phyloP scores from a whole-genome alignment of 305 asterid genomes.

The Fraxinus platypoda region DNA sequence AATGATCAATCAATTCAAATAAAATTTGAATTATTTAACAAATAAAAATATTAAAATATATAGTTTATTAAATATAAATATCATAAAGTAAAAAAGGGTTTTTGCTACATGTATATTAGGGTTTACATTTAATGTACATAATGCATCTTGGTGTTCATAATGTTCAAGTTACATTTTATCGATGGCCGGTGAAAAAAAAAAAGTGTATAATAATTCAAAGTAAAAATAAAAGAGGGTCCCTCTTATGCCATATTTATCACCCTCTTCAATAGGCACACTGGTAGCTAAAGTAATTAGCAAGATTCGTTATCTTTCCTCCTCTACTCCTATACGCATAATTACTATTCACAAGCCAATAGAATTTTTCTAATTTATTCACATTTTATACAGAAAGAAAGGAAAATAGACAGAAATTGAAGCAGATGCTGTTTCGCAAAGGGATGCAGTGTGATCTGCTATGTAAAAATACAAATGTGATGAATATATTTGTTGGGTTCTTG shows the following conservation, averaged over 20 bases:
- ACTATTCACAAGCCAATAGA: neutral
- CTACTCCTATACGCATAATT: neutral
- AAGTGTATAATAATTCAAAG: no score
- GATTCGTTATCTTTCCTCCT: neutral
- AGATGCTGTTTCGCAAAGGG: slow-evolving; percentile 32
- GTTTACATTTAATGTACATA: no score
- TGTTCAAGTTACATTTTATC: no score
- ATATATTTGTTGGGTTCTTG: slow-evolving; percentile 26
- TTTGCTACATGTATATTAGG: no score
- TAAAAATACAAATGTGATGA: slow-evolving; percentile 10
- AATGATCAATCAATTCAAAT: no score
- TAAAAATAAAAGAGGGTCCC: no score
- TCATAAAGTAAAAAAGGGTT: no score
- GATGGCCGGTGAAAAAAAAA: no score
- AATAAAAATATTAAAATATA: no score
- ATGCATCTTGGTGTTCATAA: no score
- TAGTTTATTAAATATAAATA: no score
- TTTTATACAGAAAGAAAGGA: neutral
- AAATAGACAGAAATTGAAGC: slow-evolving; percentile 11
- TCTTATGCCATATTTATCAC: neutral
- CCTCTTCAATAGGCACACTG: neutral
- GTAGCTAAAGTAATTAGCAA: neutral
- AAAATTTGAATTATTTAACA: no score
- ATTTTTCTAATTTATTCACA: neutral
- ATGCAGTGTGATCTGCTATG: slow-evolving; percentile 18